Base-by-base conservation (phyloP, 2,329 filamentous ascomycete genomes). In the Fusarium decemcellulare region DNA sequence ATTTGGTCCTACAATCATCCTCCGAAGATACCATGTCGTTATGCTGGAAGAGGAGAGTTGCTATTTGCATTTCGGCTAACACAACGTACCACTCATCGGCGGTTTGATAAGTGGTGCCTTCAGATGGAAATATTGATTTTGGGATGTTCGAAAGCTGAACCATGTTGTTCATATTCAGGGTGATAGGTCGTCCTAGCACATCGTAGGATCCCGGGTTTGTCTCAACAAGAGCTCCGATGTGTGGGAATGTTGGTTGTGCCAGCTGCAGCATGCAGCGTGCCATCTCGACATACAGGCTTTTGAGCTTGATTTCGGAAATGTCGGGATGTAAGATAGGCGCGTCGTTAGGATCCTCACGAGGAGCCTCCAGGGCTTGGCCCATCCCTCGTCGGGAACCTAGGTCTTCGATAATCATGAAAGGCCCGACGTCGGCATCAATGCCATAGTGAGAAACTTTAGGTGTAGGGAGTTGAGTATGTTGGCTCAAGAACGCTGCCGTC, bases 151-250 rank as follows among this genome's bases (percentile, higher is more conserved):
- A 68, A 11, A 76, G 62, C 8, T 65, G 72, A 36, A 80, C 60
- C 60, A 81, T 73, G 53, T 82, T 78, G 62, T 79, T 84, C 81
- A 85, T 84, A 54, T 82, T 82, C 1, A 78, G 72, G 2, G 80
- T 81, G 2, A 85, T 61, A 2, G 82, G 82, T 14, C 81, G 76
- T 34, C 72, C 71, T 6, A 54, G 63, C 6, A 81, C 76, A 34
- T 65, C 46, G 73, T 75, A 79, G 3, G 37, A 69, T n/a, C 74
- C 72, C 7, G 74, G 59, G 3, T 68, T 67, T 2, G 65, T 51
- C 58, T 81, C 68, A 29, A 64, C 51, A 0, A 85, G 71, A 27
- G 76, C 78, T 11, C 82, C 83, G 15, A 85, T 84, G 16, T 72
- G 70, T 23, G 75, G 43, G 46, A 85, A 80, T 1, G 68, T 77